Percentiles rank a stretch among this genome's conserved stretches.
Conservation (phyloP, 2,329 filamentous ascomycete genomes). For the Trichoderma sp. region DNA sequence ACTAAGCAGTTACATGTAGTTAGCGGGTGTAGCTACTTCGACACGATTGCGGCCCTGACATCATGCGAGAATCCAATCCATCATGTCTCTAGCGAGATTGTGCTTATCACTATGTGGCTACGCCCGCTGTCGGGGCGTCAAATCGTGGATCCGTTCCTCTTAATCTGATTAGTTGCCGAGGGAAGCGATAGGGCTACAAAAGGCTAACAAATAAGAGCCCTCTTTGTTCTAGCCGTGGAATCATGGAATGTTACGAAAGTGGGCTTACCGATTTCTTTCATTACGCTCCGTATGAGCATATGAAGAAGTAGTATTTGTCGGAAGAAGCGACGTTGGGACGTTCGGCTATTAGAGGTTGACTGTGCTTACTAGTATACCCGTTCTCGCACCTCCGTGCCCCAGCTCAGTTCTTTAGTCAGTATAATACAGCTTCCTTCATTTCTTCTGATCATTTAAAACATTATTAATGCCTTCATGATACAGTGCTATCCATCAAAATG, state of each 20-base stretch:
- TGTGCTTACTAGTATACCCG: too few species aligned
- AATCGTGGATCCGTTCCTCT: background rate
- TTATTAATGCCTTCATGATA: too few species aligned
- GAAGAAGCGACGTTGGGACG: too few species aligned
- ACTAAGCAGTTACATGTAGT: too few species aligned
- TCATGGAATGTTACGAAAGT: background rate
- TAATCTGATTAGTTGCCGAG: background rate
- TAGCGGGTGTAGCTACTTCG: background rate
- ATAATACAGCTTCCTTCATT: too few species aligned
- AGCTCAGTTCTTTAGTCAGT: too few species aligned
- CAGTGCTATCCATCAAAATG: background rate
- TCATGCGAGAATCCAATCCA: background rate
- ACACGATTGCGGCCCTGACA: background rate
- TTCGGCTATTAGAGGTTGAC: too few species aligned
- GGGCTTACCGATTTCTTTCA: too few species aligned
- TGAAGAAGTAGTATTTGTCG: too few species aligned
- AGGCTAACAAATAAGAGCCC: background rate
- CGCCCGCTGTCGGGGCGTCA: background rate
- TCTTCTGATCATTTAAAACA: too few species aligned
- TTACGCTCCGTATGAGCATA: background rate
- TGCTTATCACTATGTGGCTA: background rate
- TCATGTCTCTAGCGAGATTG: background rate
- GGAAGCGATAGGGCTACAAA: background rate
- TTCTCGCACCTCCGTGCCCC: too few species aligned
- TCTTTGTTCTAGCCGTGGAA: background rate